phyloP scores from a whole-genome alignment of 805 yeast genomes.

The Cyberlindnera euphorbiae region DNA sequence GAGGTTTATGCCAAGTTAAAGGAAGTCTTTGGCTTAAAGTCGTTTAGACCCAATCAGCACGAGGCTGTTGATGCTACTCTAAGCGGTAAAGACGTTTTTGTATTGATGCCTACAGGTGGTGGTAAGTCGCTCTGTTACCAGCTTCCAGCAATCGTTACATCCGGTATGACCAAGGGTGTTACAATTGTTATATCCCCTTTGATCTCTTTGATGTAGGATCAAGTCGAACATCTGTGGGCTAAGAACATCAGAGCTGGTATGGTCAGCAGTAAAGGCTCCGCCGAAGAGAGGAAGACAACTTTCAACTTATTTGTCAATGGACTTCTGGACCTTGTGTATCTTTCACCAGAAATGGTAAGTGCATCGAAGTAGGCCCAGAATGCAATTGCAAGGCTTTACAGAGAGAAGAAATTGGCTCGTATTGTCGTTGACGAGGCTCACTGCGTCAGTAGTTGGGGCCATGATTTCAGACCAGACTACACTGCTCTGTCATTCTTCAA shows the following conservation, averaged over 20 bases:
- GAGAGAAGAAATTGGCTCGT: conserved; percentile 60
- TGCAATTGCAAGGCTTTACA: conserved; percentile 54
- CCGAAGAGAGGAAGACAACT: conserved; percentile 58
- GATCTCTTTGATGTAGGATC: conserved; percentile 96
- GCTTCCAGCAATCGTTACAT: conserved; percentile 77
- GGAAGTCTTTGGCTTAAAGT: conserved; percentile 53
- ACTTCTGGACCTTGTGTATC: conserved; percentile 66
- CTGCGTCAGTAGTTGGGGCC: conserved; percentile 98
- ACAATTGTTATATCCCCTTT: conserved; percentile 92
- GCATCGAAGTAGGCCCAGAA: conserved; percentile 64
- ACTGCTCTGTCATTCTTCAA: conserved; percentile 75
- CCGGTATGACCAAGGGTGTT: conserved; percentile 75
- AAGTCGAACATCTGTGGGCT: conserved; percentile 71
- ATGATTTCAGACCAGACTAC: conserved; percentile 95
- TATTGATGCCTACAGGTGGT: conserved; percentile 98
- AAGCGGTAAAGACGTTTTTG: conserved; percentile 82
- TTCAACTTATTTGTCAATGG: conserved; percentile 62
- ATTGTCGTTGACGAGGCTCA: conserved; percentile 97
- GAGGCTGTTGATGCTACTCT: conserved; percentile 80
- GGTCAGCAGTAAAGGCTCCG: conserved; percentile 73
- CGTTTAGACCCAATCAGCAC: conserved; percentile 77
- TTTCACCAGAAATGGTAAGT: conserved; percentile 93
- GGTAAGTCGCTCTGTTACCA: conserved; percentile 96
- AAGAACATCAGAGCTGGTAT: conserved; percentile 77
- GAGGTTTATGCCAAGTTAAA: conserved; percentile 61